These are phyloP conservation scores for Alternaria angustiovoidea DNA, from an alignment of 2,329 filamentous ascomycete genomes.

Conservation along the genomic window DNA sequence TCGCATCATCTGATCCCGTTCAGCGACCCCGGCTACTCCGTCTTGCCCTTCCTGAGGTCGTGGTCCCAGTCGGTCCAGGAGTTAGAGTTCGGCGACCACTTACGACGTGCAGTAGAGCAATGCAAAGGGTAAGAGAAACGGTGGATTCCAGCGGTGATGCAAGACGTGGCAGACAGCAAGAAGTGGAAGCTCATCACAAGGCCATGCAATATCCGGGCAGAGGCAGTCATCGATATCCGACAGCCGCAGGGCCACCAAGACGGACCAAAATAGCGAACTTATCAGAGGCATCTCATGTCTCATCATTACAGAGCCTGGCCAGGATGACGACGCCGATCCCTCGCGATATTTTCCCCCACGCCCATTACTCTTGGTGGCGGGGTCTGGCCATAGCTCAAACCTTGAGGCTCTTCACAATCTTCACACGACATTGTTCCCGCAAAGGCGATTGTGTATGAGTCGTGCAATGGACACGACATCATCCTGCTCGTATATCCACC, in stretches of 20 bases:
- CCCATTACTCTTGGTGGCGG: constrained; percentile 31
- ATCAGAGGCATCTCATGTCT: constrained; percentile 13
- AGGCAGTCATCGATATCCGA: constrained; percentile 23
- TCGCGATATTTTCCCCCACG: constrained; percentile 32
- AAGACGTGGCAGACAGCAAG: constrained; percentile 46
- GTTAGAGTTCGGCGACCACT: constrained; percentile 19
- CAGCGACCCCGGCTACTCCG: constrained; percentile 25
- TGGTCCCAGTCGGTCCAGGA: constrained; percentile 40
- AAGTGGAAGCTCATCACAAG: constrained; percentile 36
- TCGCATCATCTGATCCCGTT: constrained; percentile 50
- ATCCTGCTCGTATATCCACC: not conserved
- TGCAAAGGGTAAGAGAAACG: constrained; percentile 34
- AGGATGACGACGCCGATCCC: constrained; percentile 19
- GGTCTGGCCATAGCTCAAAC: constrained; percentile 26
- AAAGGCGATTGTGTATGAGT: constrained; percentile 2
- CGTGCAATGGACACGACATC: constrained; percentile 4
- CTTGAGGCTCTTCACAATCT: constrained; percentile 23
- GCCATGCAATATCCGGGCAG: constrained; percentile 35
- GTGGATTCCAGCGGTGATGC: constrained; percentile 28
- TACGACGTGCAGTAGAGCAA: constrained; percentile 26
- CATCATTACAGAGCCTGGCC: constrained; percentile 20
- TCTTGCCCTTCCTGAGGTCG: constrained; percentile 23
- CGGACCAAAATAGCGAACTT: constrained; percentile 8
- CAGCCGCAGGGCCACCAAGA: constrained; percentile 13
- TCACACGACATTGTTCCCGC: constrained; percentile 14